phyloP scores from a whole-genome alignment of 129 eudicot genomes.

The Saposhnikovia divaricata region DNA sequence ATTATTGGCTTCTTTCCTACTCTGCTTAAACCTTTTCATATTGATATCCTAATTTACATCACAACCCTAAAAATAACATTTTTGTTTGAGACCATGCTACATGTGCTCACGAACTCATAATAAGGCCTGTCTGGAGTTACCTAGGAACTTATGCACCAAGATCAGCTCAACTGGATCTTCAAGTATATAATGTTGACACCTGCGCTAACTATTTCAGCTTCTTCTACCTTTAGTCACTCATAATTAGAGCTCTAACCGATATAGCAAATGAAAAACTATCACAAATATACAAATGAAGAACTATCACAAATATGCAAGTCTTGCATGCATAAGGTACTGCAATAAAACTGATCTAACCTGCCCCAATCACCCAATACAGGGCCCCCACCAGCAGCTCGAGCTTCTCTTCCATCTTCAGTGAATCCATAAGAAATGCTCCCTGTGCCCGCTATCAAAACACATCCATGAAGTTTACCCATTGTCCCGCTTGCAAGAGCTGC shows the following conservation, averaged over 20 bases:
- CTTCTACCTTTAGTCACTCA: background rate
- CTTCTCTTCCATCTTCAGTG: constrained; percentile 76
- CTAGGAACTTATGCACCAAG: background rate
- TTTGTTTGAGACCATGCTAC: background rate
- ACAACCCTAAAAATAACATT: background rate
- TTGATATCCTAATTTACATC: background rate
- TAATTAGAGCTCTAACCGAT: background rate
- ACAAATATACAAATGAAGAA: background rate
- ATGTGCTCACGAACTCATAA: background rate
- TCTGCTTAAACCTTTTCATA: background rate
- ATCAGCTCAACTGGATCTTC: background rate
- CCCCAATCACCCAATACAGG: constrained; percentile 98
- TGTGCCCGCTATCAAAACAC: constrained; percentile 86
- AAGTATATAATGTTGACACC: background rate
- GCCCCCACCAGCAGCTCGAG: constrained; percentile 92
- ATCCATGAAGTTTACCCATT: constrained; percentile 92
- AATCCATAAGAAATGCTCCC: constrained; percentile 88
- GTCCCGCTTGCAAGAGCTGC: constrained; percentile 96
- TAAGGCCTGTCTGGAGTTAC: background rate
- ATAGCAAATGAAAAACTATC: background rate
- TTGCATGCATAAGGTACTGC: background rate
- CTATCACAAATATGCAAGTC: background rate
- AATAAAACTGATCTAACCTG: constrained; percentile 34
- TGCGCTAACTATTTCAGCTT: background rate
- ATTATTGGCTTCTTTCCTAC: background rate